Percentiles rank a stretch among this genome's conserved stretches.
Conservation (phyloP, 2,329 filamentous ascomycete genomes). For the Pseudocercospora musae region DNA sequence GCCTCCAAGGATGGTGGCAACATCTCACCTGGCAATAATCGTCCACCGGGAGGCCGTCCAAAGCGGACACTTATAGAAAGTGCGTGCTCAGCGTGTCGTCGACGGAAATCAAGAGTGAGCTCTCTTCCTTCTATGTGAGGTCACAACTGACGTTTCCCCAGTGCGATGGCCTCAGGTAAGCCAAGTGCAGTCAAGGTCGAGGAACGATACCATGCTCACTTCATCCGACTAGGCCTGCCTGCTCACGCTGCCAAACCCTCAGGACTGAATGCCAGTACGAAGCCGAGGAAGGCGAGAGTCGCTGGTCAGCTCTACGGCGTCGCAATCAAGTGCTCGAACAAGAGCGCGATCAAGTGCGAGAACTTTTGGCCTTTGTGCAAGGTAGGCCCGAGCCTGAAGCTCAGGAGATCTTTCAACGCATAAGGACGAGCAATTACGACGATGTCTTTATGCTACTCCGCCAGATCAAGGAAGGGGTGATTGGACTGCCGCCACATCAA, state of each 20-base stretch:
- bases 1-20: conserved; percentile 18
- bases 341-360: conserved; percentile 31
- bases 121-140: neutral
- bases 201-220: conserved; percentile 6
- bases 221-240: conserved; percentile 26
- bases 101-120: conserved; percentile 27
- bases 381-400: conserved; percentile 30
- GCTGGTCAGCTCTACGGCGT: conserved; percentile 34
- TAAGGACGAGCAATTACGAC: conserved; percentile 24
- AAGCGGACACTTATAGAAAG: conserved; percentile 31
- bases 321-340: conserved; percentile 32
- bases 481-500: conserved; percentile 13
- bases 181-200: neutral
- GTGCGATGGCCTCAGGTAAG: conserved; percentile 30
- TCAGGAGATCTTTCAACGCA: conserved; percentile 30
- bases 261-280: conserved; percentile 34
- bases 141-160: conserved; percentile 15
- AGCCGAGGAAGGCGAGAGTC: conserved; percentile 35
- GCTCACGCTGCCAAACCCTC: conserved; percentile 30
- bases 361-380: conserved; percentile 30
- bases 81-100: conserved; percentile 31
- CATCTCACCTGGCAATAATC: conserved; percentile 14
- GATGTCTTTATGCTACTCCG: conserved; percentile 26
- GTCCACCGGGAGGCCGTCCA: conserved; percentile 18
- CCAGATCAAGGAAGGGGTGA: conserved; percentile 17